Evolutionary conservation across 305 asterid species (phyloP).

Genomic region (Fraxinus dipetala): DNA sequence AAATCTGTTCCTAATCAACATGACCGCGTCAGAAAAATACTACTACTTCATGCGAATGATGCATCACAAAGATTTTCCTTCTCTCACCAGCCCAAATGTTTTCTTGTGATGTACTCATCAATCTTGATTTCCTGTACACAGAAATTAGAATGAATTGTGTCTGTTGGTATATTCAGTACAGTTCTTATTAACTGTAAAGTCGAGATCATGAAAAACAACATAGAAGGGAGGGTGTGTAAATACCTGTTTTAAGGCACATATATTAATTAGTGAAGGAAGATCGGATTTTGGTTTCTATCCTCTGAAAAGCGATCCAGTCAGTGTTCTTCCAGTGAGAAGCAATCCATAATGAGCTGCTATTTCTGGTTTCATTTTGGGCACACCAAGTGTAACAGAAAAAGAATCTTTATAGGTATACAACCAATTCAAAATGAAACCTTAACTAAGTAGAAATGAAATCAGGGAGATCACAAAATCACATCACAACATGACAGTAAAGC

Average conservation of each 20-base stretch:
- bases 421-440: background rate
- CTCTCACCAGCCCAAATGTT: slow-evolving; percentile 72
- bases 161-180: background rate
- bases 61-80: slow-evolving; percentile 66
- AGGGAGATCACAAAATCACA: slow-evolving; percentile 36
- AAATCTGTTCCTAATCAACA: background rate
- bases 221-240: background rate
- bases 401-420: too few species aligned
- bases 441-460: background rate
- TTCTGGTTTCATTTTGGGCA: slow-evolving; percentile 77
- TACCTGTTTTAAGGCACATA: slow-evolving; percentile 72
- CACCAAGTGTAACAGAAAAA: slow-evolving; percentile 76
- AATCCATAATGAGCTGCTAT: slow-evolving; percentile 73
- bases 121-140: slow-evolving; percentile 69
- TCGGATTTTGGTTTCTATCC: slow-evolving; percentile 99
- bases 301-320: slow-evolving; percentile 80
- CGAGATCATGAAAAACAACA: background rate
- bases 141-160: background rate
- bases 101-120: slow-evolving; percentile 62
- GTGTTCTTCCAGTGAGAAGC: slow-evolving; percentile 70
- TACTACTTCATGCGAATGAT: slow-evolving; percentile 68
- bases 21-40: background rate
- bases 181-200: background rate
- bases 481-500: slow-evolving; percentile 83
- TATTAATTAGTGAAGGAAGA: slow-evolving; percentile 73